A percentile compares a stretch with the other conserved stretches of the same genome.
These are phyloP conservation scores for Salix viminalis DNA, from an alignment of 345 rosid genomes.

Conservation along the genomic window DNA sequence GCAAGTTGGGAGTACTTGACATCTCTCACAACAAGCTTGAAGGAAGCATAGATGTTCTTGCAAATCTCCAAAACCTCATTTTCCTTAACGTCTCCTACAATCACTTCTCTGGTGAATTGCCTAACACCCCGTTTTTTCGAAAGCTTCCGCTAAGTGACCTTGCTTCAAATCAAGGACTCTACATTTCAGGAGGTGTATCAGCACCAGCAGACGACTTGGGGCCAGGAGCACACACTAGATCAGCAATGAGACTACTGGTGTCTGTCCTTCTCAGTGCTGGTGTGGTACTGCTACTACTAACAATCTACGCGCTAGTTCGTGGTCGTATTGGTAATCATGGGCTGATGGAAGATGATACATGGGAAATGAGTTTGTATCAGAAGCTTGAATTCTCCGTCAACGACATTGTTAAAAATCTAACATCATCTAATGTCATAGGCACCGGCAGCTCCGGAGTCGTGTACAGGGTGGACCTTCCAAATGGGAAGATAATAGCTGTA, in stretches of 20 bases:
- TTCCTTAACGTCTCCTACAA: conserved; percentile 88
- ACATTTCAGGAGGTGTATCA: conserved; percentile 37
- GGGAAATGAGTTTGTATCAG: conserved; percentile 82
- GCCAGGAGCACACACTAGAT: conserved; percentile 28
- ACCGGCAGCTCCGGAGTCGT: conserved; percentile 98
- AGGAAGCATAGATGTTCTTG: conserved; percentile 61
- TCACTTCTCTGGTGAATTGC: conserved; percentile 80
- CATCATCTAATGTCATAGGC: conserved; percentile 82
- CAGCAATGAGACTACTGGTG: conserved; percentile 55
- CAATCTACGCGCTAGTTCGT: conserved; percentile 53
- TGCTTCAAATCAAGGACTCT: conserved; percentile 63
- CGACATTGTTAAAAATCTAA: conserved; percentile 55
- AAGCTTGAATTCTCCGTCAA: conserved; percentile 78
- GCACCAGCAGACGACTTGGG: conserved; percentile 39
- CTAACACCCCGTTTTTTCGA: conserved; percentile 69
- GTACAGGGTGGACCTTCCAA: conserved; percentile 60
- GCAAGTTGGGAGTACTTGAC: conserved; percentile 68
- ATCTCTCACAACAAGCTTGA: conserved; percentile 69
- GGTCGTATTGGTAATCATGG: conserved; percentile 32
- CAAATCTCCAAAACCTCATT: conserved; percentile 75
- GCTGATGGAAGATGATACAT: conserved; percentile 39
- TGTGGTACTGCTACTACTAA: conserved; percentile 53
- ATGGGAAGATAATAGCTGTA: conserved; percentile 76
- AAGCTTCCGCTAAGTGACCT: conserved; percentile 76
- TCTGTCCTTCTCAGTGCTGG: conserved; percentile 61